phyloP scores from a whole-genome alignment of 441 rosid species.

The Bocquillonia castaneifolia region DNA sequence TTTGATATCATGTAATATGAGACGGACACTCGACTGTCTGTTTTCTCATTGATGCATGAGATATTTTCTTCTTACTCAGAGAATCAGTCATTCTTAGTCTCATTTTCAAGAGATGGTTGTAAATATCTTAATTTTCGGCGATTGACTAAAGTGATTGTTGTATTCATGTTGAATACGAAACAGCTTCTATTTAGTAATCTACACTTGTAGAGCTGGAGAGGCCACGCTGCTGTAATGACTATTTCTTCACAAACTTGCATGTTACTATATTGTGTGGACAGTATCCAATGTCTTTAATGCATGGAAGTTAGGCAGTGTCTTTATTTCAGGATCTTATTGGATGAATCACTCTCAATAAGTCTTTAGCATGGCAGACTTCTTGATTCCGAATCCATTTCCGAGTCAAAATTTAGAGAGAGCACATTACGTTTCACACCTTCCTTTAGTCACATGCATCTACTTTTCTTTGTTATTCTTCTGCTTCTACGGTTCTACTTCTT shows the following conservation, averaged over 20 bases:
- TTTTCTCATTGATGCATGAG: background rate
- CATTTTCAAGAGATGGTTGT: background rate
- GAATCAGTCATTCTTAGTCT: background rate
- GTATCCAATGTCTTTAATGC: background rate
- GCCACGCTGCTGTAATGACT: background rate
- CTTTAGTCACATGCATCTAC: background rate
- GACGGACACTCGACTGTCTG: background rate
- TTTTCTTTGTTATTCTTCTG: too few relatives aligned
- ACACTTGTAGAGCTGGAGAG: background rate
- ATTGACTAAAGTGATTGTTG: background rate
- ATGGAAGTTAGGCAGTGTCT: background rate
- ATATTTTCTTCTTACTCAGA: background rate
- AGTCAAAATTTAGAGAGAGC: background rate
- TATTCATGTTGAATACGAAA: conserved; percentile 6
- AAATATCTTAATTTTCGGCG: background rate
- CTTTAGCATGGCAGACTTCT: background rate
- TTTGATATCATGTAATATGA: background rate
- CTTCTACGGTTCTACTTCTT: too few relatives aligned
- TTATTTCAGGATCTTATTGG: background rate
- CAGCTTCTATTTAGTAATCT: background rate
- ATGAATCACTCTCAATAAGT: background rate
- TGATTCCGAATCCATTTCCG: background rate
- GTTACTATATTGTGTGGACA: background rate
- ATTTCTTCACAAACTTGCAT: background rate
- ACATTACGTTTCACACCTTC: background rate